A percentile compares a stretch with the other conserved stretches of the same genome.
These are phyloP conservation scores for Solanum commersonii DNA, from an alignment of 257 asterid genomes.

Conservation along the genomic window DNA sequence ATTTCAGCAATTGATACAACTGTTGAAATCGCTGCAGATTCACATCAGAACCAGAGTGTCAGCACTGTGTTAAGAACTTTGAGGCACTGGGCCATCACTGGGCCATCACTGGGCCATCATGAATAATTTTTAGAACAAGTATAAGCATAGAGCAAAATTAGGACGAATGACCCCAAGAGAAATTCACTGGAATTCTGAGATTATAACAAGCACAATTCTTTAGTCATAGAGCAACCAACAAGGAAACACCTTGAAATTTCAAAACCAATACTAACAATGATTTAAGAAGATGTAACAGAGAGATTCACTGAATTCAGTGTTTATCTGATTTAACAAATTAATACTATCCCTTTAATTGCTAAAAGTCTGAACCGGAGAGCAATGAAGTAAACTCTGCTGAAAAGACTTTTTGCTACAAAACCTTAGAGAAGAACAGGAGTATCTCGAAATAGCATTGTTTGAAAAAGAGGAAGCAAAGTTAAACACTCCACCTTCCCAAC, in stretches of 20 bases:
- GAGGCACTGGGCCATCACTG: background rate
- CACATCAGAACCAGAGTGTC: background rate
- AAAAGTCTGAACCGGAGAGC: background rate
- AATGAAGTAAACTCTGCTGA: background rate
- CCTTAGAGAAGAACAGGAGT: background rate
- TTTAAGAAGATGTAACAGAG: background rate
- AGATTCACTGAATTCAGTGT: background rate
- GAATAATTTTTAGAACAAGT: background rate
- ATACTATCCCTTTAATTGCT: background rate
- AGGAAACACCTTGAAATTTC: background rate
- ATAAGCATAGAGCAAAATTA: background rate
- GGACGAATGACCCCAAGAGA: background rate
- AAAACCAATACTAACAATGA: background rate
- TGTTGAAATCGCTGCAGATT: slow-evolving; percentile 66
- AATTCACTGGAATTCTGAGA: background rate
- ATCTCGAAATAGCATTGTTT: background rate
- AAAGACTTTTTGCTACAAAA: background rate
- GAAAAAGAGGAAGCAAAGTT: background rate
- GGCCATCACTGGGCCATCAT: background rate
- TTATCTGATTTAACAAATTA: background rate
- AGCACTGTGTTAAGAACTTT: background rate
- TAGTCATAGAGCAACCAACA: background rate
- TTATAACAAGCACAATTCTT: background rate
- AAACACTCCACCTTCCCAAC: background rate
- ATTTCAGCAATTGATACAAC: slow-evolving; percentile 82